Evolutionary conservation across 1,284 basidiomycete species (phyloP), one percentile per base, ranked within the genome.

Genomic region (Peniophora sp.): DNA sequence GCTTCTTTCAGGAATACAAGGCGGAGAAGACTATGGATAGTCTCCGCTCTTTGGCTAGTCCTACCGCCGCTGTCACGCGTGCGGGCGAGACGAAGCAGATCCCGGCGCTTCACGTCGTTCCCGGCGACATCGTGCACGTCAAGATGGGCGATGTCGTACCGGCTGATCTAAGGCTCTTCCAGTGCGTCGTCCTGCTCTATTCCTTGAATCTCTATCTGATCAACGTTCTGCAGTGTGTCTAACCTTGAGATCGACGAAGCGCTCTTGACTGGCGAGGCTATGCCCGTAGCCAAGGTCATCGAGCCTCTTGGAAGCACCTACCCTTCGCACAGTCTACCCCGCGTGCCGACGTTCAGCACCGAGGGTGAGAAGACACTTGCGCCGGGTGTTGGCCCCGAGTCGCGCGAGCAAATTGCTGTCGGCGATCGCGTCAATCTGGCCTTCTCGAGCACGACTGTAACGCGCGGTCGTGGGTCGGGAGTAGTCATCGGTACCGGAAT

Each of bases 211-310:
- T 11, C 35, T 36, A 10, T 17, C 20, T 41, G n/a, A 17, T 22
- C 27, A 32, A 6, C 8, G n/a, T 22, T 15, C 8, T 41, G 9
- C 39, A 41, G 54, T 24, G 44, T 47, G n/a, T 52, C 50, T 51
- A 77, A 78, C 58, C 64, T 83, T 37, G 79, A 82, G 59, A 55
- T 75, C 17, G 83, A 85, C 53, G 83, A 86, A 61, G 79, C 82
- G 3, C 71, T 86, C 32, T 68, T 88, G n/a, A 87, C 84, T 1
- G 85, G 83, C 47, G 81, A 84, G 60, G 76, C 74, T 11, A 62
- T 85, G 15, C 84, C 84, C 52, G 82, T 85, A 12, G 65, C 69
- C 24, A 88, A 88, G 65, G 74, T 68, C 43, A 61, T 63, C 6
- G 71, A 75, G 24, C 51, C 70, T 65, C 47, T 56, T 61, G 17